Conservation (phyloP, 2,329 filamentous ascomycete species). For the Aspergillus brasiliensis region DNA sequence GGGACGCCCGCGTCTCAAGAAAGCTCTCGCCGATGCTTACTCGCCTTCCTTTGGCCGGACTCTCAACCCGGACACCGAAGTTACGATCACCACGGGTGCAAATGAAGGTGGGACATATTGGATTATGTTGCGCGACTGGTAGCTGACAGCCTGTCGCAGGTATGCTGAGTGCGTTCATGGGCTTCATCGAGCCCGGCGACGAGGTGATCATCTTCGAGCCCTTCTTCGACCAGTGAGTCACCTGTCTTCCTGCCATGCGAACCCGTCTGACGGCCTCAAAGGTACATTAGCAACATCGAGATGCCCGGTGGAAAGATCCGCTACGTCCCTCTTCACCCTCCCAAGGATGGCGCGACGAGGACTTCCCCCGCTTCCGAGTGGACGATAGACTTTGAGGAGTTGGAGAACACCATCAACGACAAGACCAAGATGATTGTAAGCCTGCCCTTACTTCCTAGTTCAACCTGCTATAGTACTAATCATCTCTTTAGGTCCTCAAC, state of each 20-base stretch:
- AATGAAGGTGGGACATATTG: conserved; percentile 47
- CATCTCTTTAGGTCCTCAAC: conserved; percentile 46
- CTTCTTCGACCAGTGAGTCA: conserved; percentile 86
- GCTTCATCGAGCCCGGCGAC: conserved; percentile 88
- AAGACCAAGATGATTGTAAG: conserved; percentile 93
- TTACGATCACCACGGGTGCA: conserved; percentile 81
- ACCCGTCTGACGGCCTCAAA: conserved; percentile 26
- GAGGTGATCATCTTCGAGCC: conserved; percentile 98
- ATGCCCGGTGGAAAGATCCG: conserved; percentile 95
- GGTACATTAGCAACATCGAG: conserved; percentile 95
- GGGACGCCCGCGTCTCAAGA: conserved; percentile 85
- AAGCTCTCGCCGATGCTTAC: conserved; percentile 92
- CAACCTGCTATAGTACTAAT: conserved; percentile 7
- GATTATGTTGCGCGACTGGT: neutral
- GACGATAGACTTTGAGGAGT: conserved; percentile 79
- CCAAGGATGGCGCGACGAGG: conserved; percentile 72
- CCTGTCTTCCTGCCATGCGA: neutral
- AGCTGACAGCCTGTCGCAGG: conserved; percentile 45
- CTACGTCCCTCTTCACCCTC: conserved; percentile 93
- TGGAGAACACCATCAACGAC: conserved; percentile 78
- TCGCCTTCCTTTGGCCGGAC: conserved; percentile 81
- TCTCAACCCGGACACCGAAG: conserved; percentile 85
- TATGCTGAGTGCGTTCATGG: conserved; percentile 98
- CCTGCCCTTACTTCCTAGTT: neutral
- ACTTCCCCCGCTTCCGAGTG: conserved; percentile 87